phyloP scores from a whole-genome alignment of 179 eudicot species.

The Sideroxylon spinosum region DNA sequence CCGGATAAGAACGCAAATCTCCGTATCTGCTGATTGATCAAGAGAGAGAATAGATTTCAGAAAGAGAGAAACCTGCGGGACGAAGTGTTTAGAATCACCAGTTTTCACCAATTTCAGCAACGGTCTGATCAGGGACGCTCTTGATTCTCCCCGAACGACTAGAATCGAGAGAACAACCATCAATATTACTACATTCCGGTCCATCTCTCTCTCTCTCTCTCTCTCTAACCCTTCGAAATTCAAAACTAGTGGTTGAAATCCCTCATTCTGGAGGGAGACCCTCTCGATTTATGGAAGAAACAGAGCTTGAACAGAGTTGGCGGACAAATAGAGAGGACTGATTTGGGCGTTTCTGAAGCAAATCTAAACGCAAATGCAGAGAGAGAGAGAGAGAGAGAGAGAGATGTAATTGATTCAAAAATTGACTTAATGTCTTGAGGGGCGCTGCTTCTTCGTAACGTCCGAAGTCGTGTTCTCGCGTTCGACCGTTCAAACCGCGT shows the following conservation, averaged over 20 bases:
- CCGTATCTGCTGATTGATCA: not conserved
- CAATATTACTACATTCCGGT: not conserved
- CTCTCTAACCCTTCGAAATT: not conserved
- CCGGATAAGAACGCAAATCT: not conserved
- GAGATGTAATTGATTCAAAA: no score
- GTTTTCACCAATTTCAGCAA: not conserved
- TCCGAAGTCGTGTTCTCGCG: not conserved
- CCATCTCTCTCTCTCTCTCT: not conserved
- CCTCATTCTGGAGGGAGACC: not conserved
- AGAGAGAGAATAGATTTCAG: not conserved
- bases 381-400: not conserved
- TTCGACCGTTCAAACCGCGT: not conserved
- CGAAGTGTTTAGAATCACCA: not conserved
- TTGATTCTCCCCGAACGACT: not conserved
- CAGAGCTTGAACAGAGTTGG: not conserved
- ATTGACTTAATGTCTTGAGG: no score
- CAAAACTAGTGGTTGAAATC: not conserved
- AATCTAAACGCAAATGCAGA: not conserved
- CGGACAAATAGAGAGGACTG: conserved; percentile 3
- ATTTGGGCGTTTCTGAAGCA: not conserved
- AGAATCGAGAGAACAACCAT: conserved; percentile 2
- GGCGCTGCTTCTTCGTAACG: not conserved
- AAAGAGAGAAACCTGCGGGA: not conserved
- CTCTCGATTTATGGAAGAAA: not conserved
- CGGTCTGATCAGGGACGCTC: not conserved